A percentile compares a stretch with the other conserved stretches of the same genome.
Conservation (phyloP, 495 filamentous ascomycete species). For the Penicillium nucicola region DNA sequence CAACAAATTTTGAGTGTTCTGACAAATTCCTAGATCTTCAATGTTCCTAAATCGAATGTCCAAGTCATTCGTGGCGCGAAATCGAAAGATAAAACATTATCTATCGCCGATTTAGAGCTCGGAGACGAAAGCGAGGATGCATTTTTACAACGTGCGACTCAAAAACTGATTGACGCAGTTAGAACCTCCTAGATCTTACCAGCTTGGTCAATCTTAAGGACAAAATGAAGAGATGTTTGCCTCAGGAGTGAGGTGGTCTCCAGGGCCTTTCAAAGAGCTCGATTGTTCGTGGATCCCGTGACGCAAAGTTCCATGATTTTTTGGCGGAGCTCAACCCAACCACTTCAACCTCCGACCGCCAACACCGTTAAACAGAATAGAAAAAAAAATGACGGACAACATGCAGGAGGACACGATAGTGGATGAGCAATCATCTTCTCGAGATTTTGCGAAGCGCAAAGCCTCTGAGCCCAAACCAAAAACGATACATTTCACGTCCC, state of each 20-base stretch:
- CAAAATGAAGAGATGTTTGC: too few species aligned
- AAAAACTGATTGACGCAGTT: constrained; percentile 11
- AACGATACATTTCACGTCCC: constrained; percentile 38
- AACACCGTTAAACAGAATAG: constrained; percentile 1
- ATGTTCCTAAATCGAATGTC: constrained; percentile 61
- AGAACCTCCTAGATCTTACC: neutral
- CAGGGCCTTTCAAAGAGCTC: neutral
- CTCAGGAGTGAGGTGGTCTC: neutral
- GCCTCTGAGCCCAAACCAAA: constrained; percentile 16
- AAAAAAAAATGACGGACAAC: neutral
- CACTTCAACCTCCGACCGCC: neutral
- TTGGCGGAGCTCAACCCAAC: neutral
- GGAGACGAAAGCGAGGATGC: constrained; percentile 23
- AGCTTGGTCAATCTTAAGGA: neutral
- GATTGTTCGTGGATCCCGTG: constrained; percentile 19
- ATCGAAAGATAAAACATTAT: constrained; percentile 58
- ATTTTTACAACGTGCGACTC: constrained; percentile 21
- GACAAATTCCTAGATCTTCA: constrained; percentile 39
- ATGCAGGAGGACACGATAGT: neutral
- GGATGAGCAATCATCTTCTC: too few species aligned
- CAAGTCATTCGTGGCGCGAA: constrained; percentile 62
- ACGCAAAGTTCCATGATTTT: constrained; percentile 17
- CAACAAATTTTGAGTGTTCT: constrained; percentile 7
- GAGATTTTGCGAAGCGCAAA: constrained; percentile 30
- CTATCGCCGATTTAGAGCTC: constrained; percentile 29